A percentile compares a stretch with the other conserved stretches of the same genome.
Conservation (phyloP, 768 basidiomycete species). For the Russula olivacea region DNA sequence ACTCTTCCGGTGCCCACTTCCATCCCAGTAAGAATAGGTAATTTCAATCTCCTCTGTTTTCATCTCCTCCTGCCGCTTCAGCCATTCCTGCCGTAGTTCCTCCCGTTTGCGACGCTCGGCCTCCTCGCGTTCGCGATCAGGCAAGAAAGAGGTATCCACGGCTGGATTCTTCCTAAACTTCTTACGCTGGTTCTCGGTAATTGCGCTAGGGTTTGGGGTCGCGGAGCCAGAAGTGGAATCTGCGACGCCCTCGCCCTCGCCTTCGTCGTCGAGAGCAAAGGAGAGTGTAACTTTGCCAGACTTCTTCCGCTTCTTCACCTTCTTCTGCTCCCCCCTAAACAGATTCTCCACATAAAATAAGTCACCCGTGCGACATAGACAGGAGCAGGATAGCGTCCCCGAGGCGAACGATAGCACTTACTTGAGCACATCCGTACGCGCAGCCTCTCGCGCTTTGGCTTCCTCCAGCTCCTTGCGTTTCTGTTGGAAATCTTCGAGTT, state of each 20-base stretch:
- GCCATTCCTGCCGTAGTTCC: slow-evolving; percentile 84
- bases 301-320: slow-evolving; percentile 91
- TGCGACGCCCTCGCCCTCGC: slow-evolving; percentile 46
- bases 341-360: slow-evolving; percentile 74
- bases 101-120: slow-evolving; percentile 86
- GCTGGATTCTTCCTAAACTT: slow-evolving; percentile 92
- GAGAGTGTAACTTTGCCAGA: slow-evolving; percentile 82
- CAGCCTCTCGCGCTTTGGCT: slow-evolving; percentile 84
- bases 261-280: slow-evolving; percentile 85
- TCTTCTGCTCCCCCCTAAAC: slow-evolving; percentile 84
- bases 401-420: slow-evolving; percentile 45
- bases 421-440: slow-evolving; percentile 78
- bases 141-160: slow-evolving; percentile 97
- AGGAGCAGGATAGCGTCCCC: slow-evolving; percentile 5
- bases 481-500: slow-evolving; percentile 89
- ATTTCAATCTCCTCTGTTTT: slow-evolving; percentile 79
- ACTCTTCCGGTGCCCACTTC: slow-evolving; percentile 91
- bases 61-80: slow-evolving; percentile 61
- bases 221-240: slow-evolving; percentile 35
- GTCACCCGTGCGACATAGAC: slow-evolving; percentile 40
- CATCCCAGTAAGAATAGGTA: slow-evolving; percentile 97
- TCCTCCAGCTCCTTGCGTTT: slow-evolving; percentile 85
- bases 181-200: slow-evolving; percentile 52
- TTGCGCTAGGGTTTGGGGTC: slow-evolving; percentile 34
- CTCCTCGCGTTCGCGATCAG: slow-evolving; percentile 96